Conservation (phyloP, 2,329 filamentous ascomycete genomes). For the Trichoderma harzianum region DNA sequence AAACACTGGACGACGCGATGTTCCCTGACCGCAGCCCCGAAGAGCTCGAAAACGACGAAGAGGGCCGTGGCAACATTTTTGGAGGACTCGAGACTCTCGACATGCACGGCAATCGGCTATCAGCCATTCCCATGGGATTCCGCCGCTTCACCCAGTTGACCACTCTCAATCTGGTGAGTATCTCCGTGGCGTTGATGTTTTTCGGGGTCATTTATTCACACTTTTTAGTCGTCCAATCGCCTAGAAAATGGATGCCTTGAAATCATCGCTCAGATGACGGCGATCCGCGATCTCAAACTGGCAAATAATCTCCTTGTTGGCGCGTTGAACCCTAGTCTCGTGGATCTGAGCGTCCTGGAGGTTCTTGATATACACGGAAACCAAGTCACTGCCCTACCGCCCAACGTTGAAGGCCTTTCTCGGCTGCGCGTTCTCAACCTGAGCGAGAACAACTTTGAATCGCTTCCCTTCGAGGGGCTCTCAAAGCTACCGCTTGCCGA, state of each 20-base stretch:
- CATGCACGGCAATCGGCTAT: constrained; percentile 78
- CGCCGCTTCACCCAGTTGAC: constrained; percentile 71
- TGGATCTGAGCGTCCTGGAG: constrained; percentile 67
- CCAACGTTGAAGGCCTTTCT: constrained; percentile 61
- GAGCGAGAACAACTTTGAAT: constrained; percentile 71
- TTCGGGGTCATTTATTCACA: constrained; percentile 24
- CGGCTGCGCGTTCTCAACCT: constrained; percentile 75
- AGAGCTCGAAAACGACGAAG: constrained; percentile 60
- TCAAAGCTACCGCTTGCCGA: constrained; percentile 68
- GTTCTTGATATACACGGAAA: constrained; percentile 80
- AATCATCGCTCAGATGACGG: constrained; percentile 67
- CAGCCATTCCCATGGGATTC: constrained; percentile 70
- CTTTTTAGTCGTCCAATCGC: constrained; percentile 69
- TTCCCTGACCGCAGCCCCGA: constrained; percentile 71
- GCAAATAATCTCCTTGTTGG: constrained; percentile 74
- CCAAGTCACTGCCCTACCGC: constrained; percentile 67
- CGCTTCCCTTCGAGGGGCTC: constrained; percentile 67
- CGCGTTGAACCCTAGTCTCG: constrained; percentile 60
- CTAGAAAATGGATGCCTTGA: constrained; percentile 70
- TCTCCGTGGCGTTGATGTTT: background rate
- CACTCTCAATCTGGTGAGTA: constrained; percentile 72
- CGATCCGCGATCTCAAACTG: constrained; percentile 75
- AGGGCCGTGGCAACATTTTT: constrained; percentile 71
- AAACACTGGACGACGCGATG: constrained; percentile 65
- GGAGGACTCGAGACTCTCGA: constrained; percentile 77